phyloP scores from a whole-genome alignment of 305 asterid species.

The Fraxinus latifolia region DNA sequence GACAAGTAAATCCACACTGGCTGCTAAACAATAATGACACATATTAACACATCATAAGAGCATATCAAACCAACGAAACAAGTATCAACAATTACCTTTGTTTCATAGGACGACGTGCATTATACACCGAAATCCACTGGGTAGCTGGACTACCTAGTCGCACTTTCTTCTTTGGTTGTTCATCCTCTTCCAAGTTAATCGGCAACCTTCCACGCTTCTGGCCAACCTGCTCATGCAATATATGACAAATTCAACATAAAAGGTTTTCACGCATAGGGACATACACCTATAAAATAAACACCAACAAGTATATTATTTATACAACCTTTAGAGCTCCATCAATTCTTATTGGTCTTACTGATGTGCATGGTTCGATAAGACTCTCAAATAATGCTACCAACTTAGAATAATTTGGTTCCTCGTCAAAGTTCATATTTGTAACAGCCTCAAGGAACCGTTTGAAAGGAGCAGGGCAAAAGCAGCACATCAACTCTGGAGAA shows the following conservation, averaged over 20 bases:
- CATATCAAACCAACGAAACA: constrained; percentile 3
- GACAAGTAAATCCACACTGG: not conserved
- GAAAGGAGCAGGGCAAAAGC: no score
- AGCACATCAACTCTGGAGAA: no score
- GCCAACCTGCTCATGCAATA: constrained; percentile 62
- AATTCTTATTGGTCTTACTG: no score
- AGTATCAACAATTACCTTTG: constrained; percentile 53
- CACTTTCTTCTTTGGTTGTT: constrained; percentile 93
- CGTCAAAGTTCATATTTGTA: no score
- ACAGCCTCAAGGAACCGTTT: no score
- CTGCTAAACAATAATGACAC: not conserved
- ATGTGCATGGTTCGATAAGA: no score
- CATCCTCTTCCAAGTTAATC: constrained; percentile 93
- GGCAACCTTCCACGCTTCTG: constrained; percentile 94
- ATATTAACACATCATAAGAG: not conserved
- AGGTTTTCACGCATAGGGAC: constrained; percentile 2
- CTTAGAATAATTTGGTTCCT: no score
- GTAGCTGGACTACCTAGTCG: constrained; percentile 98
- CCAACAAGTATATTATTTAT: no score
- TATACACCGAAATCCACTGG: constrained; percentile 96
- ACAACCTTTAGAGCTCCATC: no score
- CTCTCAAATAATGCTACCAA: no score
- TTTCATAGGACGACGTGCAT: constrained; percentile 97
- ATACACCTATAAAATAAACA: not conserved
- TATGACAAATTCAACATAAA: constrained; percentile 13